Evolutionary conservation across 2,329 filamentous ascomycete species (phyloP).

Genomic region (Knufia fluminis): DNA sequence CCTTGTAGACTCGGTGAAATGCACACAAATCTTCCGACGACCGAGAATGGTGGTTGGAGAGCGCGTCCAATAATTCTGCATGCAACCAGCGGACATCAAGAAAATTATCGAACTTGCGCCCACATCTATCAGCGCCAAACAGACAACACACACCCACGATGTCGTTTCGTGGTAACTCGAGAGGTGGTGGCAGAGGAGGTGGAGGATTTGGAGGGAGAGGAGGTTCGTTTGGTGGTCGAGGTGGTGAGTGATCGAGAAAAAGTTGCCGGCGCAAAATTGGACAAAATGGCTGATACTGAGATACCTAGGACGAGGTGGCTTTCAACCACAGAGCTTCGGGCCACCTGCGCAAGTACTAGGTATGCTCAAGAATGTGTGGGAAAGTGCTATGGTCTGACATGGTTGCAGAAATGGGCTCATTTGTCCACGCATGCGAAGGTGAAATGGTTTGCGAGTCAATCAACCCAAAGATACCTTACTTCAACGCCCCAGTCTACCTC

Average conservation of each 20-base stretch:
- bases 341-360: slow-evolving; percentile 54
- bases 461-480: slow-evolving; percentile 94
- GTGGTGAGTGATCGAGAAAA: slow-evolving; percentile 30
- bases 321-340: slow-evolving; percentile 51
- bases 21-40: slow-evolving; percentile 9
- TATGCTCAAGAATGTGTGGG: slow-evolving; percentile 22
- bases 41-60: slow-evolving; percentile 1
- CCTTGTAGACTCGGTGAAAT: slow-evolving; percentile 6
- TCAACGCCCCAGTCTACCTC: slow-evolving; percentile 97
- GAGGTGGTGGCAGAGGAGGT: slow-evolving; percentile 42
- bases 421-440: slow-evolving; percentile 90
- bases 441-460: slow-evolving; percentile 95
- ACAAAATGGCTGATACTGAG: slow-evolving; percentile 10
- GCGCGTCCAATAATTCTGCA: slow-evolving; percentile 9
- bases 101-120: slow-evolving; percentile 9
- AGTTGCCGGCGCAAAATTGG: slow-evolving; percentile 18
- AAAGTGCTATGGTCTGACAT: slow-evolving; percentile 25
- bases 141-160: slow-evolving; percentile 33
- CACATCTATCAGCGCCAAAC: slow-evolving; percentile 4
- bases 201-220: slow-evolving; percentile 45
- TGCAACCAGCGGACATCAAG: slow-evolving; percentile 8
- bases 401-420: slow-evolving; percentile 72
- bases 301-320: slow-evolving; percentile 46
- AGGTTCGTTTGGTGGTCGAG: slow-evolving; percentile 33
- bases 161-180: slow-evolving; percentile 55